Base-by-base conservation (phyloP, 495 filamentous ascomycete genomes). In the Aspergillus nanangensis region DNA sequence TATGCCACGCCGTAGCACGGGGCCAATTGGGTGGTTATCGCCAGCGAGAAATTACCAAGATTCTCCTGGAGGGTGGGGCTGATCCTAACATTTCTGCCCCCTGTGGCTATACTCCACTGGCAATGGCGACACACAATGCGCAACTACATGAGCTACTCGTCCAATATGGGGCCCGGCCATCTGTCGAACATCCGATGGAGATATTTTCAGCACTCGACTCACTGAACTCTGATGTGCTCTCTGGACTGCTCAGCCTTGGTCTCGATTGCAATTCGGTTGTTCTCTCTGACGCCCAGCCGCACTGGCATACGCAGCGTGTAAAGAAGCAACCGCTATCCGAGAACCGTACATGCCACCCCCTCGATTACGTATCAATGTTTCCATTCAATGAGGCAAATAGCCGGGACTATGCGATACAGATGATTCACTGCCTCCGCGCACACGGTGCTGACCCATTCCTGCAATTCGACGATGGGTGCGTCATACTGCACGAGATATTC, bases 41-140 rank as follows among this genome's bases (percentile, higher is more conserved):
- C n/a, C 50, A 60, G 35, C 31, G 27, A 22, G 54, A 57, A 45
- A 58, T 62, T 27, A 56, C 52, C 10, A 33, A 43, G 32, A 41
- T 61, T 7, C 53, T 75, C 14, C 47, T 73, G 5, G 49, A 65
- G 19, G 38, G 42, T 27, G 70, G 69, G 1, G 67, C 66, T 1
- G 65, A 74, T 47, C 55, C 60, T 13, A 71, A 69, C 34, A 47
- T 61, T 4, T 19, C 63, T 3, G 62, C 62, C 25, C 29, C 45
- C 10, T 45, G 55, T 19, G 57, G 58, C 1, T 49, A 37, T 10
- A 48, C 52, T 1, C 42, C 56, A 4, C 46, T 62, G 33, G 38
- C 46, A 7, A 40, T 56, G 40, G 52, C 52, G 2, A 32, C 40
- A 10, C 47, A 59, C 25, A 38, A 52, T 29, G 20, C 24, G 0